These are phyloP conservation scores for Pleurotus platypus DNA, from an alignment of 768 basidiomycete species.

Conservation along the genomic window DNA sequence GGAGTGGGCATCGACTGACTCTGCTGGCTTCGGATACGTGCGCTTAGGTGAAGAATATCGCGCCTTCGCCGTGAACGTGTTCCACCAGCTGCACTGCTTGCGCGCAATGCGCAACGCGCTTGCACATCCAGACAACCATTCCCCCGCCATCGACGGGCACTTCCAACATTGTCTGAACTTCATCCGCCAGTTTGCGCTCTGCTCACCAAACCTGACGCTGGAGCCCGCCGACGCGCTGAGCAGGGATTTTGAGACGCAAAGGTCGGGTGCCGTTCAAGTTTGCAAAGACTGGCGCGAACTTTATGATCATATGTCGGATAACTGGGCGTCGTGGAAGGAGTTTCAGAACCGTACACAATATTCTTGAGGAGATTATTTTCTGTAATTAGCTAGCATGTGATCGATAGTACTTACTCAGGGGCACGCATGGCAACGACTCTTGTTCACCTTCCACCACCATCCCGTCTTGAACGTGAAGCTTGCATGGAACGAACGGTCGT, in stretches of 20 bases:
- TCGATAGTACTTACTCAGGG: too few relatives aligned
- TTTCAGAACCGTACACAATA: background rate
- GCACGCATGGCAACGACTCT: too few relatives aligned
- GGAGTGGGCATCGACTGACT: conserved; percentile 23
- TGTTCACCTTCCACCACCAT: too few relatives aligned
- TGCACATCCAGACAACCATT: background rate
- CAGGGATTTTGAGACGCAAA: conserved; percentile 13
- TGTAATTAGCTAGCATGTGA: background rate
- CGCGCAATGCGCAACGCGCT: conserved; percentile 17
- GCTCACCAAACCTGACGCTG: conserved; percentile 15
- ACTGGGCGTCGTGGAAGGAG: conserved; percentile 20
- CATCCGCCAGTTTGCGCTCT: conserved; percentile 18
- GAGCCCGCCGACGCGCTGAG: conserved; percentile 15
- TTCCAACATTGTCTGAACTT: conserved; percentile 19
- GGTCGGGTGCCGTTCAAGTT: conserved; percentile 17
- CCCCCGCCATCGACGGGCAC: conserved; percentile 8
- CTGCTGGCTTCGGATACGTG: conserved; percentile 24
- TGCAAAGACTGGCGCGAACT: conserved; percentile 22
- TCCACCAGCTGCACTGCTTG: conserved; percentile 31
- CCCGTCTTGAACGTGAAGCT: too few relatives aligned
- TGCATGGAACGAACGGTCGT: too few relatives aligned
- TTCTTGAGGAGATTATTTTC: background rate
- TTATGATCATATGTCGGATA: conserved; percentile 15
- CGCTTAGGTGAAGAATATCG: conserved; percentile 25
- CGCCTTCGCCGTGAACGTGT: conserved; percentile 25